phyloP scores from a whole-genome alignment of 1,284 basidiomycete genomes.

The Agaricales sp. region DNA sequence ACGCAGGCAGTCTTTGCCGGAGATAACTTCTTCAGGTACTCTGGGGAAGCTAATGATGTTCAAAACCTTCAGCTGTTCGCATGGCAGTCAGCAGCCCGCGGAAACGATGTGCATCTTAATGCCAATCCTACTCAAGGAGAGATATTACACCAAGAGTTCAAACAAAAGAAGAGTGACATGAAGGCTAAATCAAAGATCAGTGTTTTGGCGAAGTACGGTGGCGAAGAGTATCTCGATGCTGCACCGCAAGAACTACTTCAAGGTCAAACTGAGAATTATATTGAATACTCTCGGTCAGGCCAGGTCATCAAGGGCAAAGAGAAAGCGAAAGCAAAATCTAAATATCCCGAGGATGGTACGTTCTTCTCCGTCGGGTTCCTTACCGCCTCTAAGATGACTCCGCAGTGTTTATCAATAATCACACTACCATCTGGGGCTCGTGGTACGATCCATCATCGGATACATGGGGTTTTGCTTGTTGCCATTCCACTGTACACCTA shows the following conservation, averaged over 20 bases:
- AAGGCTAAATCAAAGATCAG: conserved; percentile 82
- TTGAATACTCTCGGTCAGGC: conserved; percentile 92
- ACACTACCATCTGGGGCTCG: conserved; percentile 92
- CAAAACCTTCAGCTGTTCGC: conserved; percentile 93
- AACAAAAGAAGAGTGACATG: conserved; percentile 85
- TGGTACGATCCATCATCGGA: conserved; percentile 73
- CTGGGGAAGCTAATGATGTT: conserved; percentile 87
- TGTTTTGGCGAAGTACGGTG: conserved; percentile 88
- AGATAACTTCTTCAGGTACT: conserved; percentile 89
- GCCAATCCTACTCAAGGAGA: conserved; percentile 96
- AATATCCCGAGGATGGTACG: conserved; percentile 92
- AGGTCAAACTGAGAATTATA: conserved; percentile 95
- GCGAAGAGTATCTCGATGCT: conserved; percentile 84
- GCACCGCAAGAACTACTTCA: conserved; percentile 83
- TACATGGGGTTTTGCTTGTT: conserved; percentile 92
- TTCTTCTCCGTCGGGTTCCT: conserved; percentile 10
- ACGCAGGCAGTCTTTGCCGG: conserved; percentile 82
- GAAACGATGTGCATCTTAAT: conserved; percentile 92
- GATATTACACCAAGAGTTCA: conserved; percentile 84
- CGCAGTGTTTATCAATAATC: conserved; percentile 86
- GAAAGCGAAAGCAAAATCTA: conserved; percentile 74
- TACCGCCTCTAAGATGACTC: conserved; percentile 8
- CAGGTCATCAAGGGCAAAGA: conserved; percentile 91
- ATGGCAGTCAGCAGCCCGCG: conserved; percentile 90
- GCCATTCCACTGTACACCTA: conserved; percentile 78